A percentile compares a stretch with the other conserved stretches of the same genome.
phyloP scores from a whole-genome alignment of 768 basidiomycete genomes.

The Hemileccinum rubropunctum region DNA sequence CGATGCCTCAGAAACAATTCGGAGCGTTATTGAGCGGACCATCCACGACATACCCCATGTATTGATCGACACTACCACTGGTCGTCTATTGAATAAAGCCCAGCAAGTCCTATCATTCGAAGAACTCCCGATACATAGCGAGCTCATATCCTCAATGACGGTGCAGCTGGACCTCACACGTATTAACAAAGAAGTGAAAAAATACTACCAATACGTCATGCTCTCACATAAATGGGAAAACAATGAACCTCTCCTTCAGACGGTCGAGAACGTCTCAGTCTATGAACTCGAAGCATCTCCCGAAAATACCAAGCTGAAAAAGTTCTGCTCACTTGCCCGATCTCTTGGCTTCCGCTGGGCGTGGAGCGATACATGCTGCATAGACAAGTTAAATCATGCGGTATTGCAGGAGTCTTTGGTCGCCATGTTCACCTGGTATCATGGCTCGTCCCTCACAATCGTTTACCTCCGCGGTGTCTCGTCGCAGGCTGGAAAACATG shows the following conservation, averaged over 20 bases:
- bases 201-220: background rate
- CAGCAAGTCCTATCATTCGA: background rate
- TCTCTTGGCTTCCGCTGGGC: background rate
- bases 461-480: background rate
- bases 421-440: constrained; percentile 2
- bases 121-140: background rate
- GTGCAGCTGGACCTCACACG: background rate
- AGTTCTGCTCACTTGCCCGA: background rate
- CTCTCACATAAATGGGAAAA: background rate
- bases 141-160: constrained; percentile 3
- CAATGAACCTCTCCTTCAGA: background rate
- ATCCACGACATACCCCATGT: background rate
- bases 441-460: background rate
- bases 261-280: background rate
- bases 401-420: background rate
- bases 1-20: background rate
- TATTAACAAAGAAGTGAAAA: background rate
- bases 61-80: background rate
- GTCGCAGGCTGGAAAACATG: background rate
- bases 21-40: background rate
- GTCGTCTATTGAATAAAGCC: background rate
- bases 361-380: constrained; percentile 1
- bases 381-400: background rate
- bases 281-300: background rate
- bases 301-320: background rate